phyloP scores from a whole-genome alignment of 805 yeast species.

The Hermanozyma aechmeae region DNA sequence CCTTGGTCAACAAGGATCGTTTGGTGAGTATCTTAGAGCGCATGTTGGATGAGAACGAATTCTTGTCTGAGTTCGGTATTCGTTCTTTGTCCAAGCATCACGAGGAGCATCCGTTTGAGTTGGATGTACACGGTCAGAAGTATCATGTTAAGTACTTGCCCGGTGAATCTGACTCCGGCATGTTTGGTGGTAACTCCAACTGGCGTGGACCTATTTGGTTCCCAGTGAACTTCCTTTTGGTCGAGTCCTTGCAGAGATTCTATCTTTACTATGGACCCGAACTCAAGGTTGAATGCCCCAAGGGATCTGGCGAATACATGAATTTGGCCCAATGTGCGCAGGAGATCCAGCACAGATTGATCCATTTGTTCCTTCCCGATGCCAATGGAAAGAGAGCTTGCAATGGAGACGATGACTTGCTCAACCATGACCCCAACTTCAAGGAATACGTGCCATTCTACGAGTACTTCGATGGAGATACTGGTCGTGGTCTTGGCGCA shows the following conservation, averaged over 20 bases:
- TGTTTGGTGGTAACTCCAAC: constrained; percentile 94
- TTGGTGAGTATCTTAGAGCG: constrained; percentile 63
- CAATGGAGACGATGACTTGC: constrained; percentile 52
- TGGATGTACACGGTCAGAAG: constrained; percentile 70
- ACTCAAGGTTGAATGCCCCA: constrained; percentile 81
- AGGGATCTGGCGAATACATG: constrained; percentile 65
- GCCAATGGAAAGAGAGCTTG: constrained; percentile 64
- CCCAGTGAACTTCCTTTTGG: constrained; percentile 78
- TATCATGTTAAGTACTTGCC: constrained; percentile 70
- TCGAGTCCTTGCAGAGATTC: constrained; percentile 81
- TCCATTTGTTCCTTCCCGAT: constrained; percentile 65
- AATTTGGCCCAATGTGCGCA: constrained; percentile 88
- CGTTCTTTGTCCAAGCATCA: constrained; percentile 84
- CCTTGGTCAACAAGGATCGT: constrained; percentile 76
- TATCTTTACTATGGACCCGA: constrained; percentile 82
- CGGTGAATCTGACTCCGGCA: constrained; percentile 85
- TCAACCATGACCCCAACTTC: constrained; percentile 59
- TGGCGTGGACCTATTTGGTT: constrained; percentile 99
- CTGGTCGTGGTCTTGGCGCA: constrained; percentile 90
- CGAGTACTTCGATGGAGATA: constrained; percentile 90
- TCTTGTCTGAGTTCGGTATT: constrained; percentile 75
- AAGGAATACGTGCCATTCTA: constrained; percentile 69
- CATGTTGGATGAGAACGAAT: constrained; percentile 82
- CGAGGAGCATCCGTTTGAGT: constrained; percentile 72
- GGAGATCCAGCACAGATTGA: constrained; percentile 78